Conservation (phyloP, 345 rosid species). For the Citrus reticulata region DNA sequence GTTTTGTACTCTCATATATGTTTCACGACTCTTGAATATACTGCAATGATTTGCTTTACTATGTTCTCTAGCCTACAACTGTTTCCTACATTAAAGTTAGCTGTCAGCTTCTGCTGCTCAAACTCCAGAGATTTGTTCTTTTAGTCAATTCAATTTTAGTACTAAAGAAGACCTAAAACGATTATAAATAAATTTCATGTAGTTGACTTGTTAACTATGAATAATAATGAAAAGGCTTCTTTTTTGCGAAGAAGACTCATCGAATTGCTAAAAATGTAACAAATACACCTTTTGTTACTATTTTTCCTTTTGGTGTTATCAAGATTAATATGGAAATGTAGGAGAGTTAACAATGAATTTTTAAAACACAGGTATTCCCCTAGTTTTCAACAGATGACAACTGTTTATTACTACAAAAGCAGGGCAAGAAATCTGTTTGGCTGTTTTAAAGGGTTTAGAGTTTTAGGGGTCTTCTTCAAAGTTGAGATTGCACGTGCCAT, state of each 20-base stretch:
- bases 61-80: background rate
- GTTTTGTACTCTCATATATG: background rate
- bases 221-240: background rate
- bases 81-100: background rate
- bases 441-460: background rate
- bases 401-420: background rate
- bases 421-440: background rate
- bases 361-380: background rate
- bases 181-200: too few species aligned
- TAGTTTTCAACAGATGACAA: background rate
- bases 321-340: background rate
- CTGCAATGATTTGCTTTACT: background rate
- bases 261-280: background rate
- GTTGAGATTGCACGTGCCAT: background rate
- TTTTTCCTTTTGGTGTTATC: background rate
- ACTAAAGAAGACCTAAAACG: too few species aligned
- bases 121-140: background rate
- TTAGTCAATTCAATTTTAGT: background rate
- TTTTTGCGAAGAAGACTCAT: background rate
- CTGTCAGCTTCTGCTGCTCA: background rate
- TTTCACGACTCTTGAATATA: background rate
- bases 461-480: background rate
- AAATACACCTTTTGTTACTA: background rate
- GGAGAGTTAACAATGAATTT: background rate
- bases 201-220: background rate